Evolutionary conservation across 1,284 basidiomycete species (phyloP), one percentile per base, ranked within the genome.

Genomic region (Uromyces viciae-fabae): DNA sequence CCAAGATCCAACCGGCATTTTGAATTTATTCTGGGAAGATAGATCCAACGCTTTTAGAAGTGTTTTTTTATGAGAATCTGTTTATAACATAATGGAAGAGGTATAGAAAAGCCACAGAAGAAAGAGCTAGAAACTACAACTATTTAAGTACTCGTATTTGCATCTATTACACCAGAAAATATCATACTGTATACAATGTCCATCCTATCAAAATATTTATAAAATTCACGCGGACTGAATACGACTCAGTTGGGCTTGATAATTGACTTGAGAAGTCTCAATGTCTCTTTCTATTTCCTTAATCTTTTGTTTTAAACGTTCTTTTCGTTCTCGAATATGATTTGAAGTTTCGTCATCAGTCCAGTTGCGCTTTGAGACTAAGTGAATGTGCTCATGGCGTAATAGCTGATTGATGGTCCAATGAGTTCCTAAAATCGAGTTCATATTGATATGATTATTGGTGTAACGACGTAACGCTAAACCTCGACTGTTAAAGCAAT

Each of bases 371-470:
- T 80, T 80, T 9, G 77, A 72, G n/a, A 54, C n/a, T 33, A 49
- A 14, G 1, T 33, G 54, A n/a, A 64, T 62, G 38, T 80, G 77
- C 42, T 80, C 77, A 22, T 71, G 68, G 43, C 66, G 33, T 11
- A 80, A 56, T 46, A 72, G 56, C 25, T 69, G 33, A 36, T 80
- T 80, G 56, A 80, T 56, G 4, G 77, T 80, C 77, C 77, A 80
- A 72, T 71, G 77, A 36, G 52, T 80, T 1, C 68, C 77, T 14
- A 80, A n/a, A 1, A 80, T 22, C 28, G 68, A 80, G 56, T 80
- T 80, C 77, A 80, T 80, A 33, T 72, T 52, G 17, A 69, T 36
- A 33, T 80, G 77, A 56, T 60, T 56, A 33, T 36, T 71, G 17
- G 77, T 80, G 40, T 72, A 80, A 36, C 77, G 66, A 8, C 77